Evolutionary conservation across 345 rosid species (phyloP).

Genomic region (Pugionium cornutum): DNA sequence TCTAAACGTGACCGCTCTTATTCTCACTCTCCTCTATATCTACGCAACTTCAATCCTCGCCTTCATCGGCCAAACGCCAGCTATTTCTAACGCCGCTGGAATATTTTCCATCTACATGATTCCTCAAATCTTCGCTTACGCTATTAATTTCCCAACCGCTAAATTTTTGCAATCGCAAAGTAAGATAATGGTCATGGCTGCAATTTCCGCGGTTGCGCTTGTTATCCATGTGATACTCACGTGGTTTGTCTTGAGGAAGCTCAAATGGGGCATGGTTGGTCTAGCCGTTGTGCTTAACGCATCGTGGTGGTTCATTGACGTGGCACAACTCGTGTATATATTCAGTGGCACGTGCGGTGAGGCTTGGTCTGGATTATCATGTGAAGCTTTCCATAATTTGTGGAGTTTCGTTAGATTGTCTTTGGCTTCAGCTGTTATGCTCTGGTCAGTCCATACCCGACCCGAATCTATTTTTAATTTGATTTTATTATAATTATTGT

Average conservation of each 20-base stretch:
- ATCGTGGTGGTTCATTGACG: constrained; percentile 67
- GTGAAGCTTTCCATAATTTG: constrained; percentile 69
- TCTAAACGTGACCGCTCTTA: constrained; percentile 46
- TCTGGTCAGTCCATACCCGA: constrained; percentile 54
- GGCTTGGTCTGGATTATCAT: constrained; percentile 41
- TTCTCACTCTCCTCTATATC: constrained; percentile 57
- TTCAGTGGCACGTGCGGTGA: constrained; percentile 67
- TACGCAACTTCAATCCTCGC: constrained; percentile 55
- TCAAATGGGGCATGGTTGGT: constrained; percentile 62
- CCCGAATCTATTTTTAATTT: too few species aligned
- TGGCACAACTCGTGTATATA: constrained; percentile 61
- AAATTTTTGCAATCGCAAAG: constrained; percentile 42
- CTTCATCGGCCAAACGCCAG: constrained; percentile 65
- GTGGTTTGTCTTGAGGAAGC: constrained; percentile 65
- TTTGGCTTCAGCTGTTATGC: constrained; percentile 86
- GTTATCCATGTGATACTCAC: constrained; percentile 58
- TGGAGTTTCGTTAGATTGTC: constrained; percentile 40
- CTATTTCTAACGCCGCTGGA: constrained; percentile 73
- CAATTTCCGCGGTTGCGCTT: constrained; percentile 57
- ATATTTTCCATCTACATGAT: too few species aligned
- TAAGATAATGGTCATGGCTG: background rate
- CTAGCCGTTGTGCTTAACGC: constrained; percentile 38
- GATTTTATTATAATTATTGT: too few species aligned
- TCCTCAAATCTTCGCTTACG: constrained; percentile 44
- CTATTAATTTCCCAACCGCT: constrained; percentile 70